These are phyloP conservation scores for Trypanosoma scelopori DNA, from an alignment of 208 protist species.

Conservation along the genomic window DNA sequence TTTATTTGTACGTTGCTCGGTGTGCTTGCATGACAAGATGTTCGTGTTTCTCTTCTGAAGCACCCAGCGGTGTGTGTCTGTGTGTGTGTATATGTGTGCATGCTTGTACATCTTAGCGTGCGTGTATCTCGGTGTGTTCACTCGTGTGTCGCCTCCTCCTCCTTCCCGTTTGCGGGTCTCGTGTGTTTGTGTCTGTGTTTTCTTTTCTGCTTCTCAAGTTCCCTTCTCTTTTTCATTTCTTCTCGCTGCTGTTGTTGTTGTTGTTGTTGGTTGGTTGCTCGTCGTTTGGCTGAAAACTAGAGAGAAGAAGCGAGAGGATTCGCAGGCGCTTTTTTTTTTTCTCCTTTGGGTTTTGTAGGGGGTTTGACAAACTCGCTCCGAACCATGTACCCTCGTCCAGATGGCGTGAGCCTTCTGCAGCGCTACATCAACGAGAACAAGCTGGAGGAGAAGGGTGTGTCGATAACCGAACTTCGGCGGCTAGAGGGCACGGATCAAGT, in stretches of 20 bases:
- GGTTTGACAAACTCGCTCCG: background rate
- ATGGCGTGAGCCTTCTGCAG: slow-evolving; percentile 42
- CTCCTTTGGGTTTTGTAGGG: background rate
- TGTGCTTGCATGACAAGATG: too few species aligned
- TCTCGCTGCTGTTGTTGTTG: too few species aligned
- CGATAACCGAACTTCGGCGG: slow-evolving; percentile 44
- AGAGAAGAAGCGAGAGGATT: background rate
- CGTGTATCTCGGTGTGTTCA: too few species aligned
- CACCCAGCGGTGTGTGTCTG: too few species aligned
- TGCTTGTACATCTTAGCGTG: too few species aligned
- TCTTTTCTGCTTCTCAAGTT: slow-evolving; percentile 13
- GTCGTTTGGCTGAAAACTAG: background rate
- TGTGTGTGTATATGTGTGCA: too few species aligned
- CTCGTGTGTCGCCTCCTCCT: too few species aligned
- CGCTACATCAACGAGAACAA: slow-evolving; percentile 60
- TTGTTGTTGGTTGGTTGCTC: too few species aligned
- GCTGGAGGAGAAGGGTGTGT: slow-evolving; percentile 62
- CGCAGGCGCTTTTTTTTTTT: background rate
- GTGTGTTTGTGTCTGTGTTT: too few species aligned
- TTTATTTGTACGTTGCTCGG: too few species aligned
- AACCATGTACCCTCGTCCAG: slow-evolving; percentile 29
- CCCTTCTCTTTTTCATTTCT: slow-evolving; percentile 21
- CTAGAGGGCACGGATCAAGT: slow-evolving; percentile 55
- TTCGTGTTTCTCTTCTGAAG: too few species aligned
- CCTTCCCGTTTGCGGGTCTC: too few species aligned